Base-by-base conservation (phyloP, 805 yeast genomes). In the Candida hispaniensis region DNA sequence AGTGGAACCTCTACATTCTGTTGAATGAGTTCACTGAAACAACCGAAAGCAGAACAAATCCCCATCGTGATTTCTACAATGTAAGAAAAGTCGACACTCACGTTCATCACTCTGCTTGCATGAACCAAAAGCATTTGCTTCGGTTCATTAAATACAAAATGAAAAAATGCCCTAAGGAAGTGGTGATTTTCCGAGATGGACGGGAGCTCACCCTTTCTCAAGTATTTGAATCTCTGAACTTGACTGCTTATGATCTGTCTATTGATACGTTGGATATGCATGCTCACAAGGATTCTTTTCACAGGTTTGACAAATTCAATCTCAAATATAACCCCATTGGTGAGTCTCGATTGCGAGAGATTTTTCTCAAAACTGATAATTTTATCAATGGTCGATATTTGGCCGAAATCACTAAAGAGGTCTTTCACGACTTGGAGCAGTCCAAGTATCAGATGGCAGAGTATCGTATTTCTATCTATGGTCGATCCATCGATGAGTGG, bases 251-350 rank as follows among this genome's bases (percentile, higher is more conserved):
- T 54, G 98, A 91, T 54, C 65, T 91, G 41, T 79, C 93, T 40
- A 91, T 91, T 49, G 99, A 91, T 51, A 93, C 98, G 2, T 67
- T 91, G 46, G 99, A 91, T 59, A 91, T 91, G 99, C 99, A 91
- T 59, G 99, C 99, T 4, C 98, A 91, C 57, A 80, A 86, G 45
- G 99, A 91, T 51, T 80, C 97, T 1, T 91, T 91, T 69, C 99
- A 91, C 58, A 70, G 99, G 49, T 91, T 91, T 53, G 99, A 91
- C 59, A 91, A 91, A 60, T 91, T 91, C 68, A 91, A 91, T 56
- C 67, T 91, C 61, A 93, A 91, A 56, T 91, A 91, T 61, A 91
- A 91, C 54, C 99, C 99, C 13, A 79, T 91, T 48, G 99, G 99
- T 18, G 98, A 91, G 60, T 91, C 98, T 13, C 76, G 99, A 56